These are phyloP conservation scores for Vaccinium vitisidaea DNA, from an alignment of 148 eudicot genomes.

Conservation along the genomic window DNA sequence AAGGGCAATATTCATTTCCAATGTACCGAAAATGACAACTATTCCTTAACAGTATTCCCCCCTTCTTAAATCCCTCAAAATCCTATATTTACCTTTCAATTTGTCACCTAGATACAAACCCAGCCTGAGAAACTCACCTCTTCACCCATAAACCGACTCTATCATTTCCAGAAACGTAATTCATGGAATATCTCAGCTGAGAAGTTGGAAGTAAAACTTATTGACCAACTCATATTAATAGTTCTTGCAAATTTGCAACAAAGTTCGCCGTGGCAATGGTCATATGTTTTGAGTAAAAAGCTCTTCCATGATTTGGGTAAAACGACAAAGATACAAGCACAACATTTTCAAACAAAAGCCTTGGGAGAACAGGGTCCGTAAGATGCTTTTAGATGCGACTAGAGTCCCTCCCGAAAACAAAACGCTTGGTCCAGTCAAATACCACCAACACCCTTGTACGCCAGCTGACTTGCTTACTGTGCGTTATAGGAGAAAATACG, in stretches of 20 bases:
- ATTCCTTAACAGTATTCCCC: neutral
- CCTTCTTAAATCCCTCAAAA: neutral
- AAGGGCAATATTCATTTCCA: neutral
- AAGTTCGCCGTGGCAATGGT: neutral
- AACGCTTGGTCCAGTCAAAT: conserved; percentile 52
- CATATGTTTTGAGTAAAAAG: neutral
- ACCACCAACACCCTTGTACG: conserved; percentile 58
- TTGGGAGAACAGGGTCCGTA: neutral
- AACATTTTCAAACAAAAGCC: neutral
- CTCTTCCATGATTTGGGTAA: neutral
- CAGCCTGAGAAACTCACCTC: too few species aligned
- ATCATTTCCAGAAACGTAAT: neutral
- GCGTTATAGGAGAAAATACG: neutral
- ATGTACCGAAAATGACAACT: neutral
- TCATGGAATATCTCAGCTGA: neutral
- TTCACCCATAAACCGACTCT: too few species aligned
- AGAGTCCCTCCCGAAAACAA: conserved; percentile 60
- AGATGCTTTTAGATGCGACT: conserved; percentile 34
- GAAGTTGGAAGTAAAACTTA: neutral
- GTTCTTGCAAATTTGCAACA: neutral
- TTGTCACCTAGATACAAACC: too few species aligned
- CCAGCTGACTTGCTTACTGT: conserved; percentile 76
- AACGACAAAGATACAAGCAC: neutral
- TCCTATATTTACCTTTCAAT: neutral
- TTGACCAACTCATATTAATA: neutral